A percentile compares a stretch with the other conserved stretches of the same genome.
phyloP scores from a whole-genome alignment of 2,329 filamentous ascomycete genomes.

The Dryadomyces quercus-mongolicae region DNA sequence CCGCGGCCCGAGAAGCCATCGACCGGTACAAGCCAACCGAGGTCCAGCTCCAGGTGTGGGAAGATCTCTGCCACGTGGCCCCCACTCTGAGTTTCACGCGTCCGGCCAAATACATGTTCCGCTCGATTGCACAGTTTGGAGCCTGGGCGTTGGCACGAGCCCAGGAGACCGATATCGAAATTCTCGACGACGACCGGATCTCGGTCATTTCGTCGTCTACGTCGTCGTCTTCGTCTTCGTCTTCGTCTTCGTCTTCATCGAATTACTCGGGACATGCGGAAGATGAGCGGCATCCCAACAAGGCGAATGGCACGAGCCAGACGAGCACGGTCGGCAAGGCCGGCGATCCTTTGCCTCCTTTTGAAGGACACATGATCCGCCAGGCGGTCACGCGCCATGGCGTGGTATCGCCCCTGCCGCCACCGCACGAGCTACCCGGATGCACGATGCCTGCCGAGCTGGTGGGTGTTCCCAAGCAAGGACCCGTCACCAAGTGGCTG shows the following conservation, averaged over 20 bases:
- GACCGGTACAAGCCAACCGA: slow-evolving; percentile 69
- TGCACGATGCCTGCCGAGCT: slow-evolving; percentile 50
- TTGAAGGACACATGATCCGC: slow-evolving; percentile 81
- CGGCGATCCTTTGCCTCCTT: slow-evolving; percentile 69
- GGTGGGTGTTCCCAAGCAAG: slow-evolving; percentile 69
- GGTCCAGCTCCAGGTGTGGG: slow-evolving; percentile 92
- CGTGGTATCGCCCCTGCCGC: slow-evolving; percentile 53
- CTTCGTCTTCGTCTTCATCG: too few relatives aligned
- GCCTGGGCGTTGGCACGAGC: slow-evolving; percentile 81
- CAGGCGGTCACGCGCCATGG: slow-evolving; percentile 76
- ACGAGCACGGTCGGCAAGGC: slow-evolving; percentile 55
- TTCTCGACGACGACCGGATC: slow-evolving; percentile 64
- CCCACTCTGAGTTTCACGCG: slow-evolving; percentile 90
- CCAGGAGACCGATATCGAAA: slow-evolving; percentile 69
- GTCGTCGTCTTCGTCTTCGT: slow-evolving; percentile 14
- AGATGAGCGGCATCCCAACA: too few relatives aligned
- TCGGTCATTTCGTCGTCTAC: slow-evolving; percentile 56
- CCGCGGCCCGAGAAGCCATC: slow-evolving; percentile 46
- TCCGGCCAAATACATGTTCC: slow-evolving; percentile 95
- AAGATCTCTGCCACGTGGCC: slow-evolving; percentile 84
- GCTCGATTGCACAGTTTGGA: slow-evolving; percentile 83
- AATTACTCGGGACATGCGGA: too few relatives aligned
- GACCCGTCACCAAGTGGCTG: slow-evolving; percentile 75
- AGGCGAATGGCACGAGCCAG: too few relatives aligned
- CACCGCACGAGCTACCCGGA: slow-evolving; percentile 50